Evolutionary conservation across 805 yeast species (phyloP), one percentile per base, ranked within the genome.

Genomic region (Debaryomyces castellii): DNA sequence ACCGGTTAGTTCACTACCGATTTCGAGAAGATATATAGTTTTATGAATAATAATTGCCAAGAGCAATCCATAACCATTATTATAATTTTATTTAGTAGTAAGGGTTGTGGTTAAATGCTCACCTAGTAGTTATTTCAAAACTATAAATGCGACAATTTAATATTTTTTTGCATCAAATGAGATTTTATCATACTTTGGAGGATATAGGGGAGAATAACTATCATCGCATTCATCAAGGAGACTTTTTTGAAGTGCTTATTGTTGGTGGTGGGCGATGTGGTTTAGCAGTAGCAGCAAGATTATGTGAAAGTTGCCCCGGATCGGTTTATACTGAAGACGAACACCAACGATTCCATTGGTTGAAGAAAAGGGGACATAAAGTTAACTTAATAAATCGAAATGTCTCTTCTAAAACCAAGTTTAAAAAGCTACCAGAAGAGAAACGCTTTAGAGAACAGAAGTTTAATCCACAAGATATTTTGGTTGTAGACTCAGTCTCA

Each of bases 251-350:
- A 41, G 68, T 65, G 0, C 57, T 73, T 6, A 59, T 74, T n/a
- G 60, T 74, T 18, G 79, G 79, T 8, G 77, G 76, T 3, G 78
- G 79, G 1, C 71, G 78, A 1, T 71, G 76, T 54, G 74, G 74
- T 1, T 55, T 74, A 4, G 76, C 78, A 0, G 59, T 59, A 6
- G 60, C 74, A 7, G 64, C 78, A 5, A 53, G 78, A 41, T 58
- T 74, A 30, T 69, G 76, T 48, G 78, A 74, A 52, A 56, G 55
- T 16, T 62, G 63, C 21, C 77, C 78, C 1, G 72, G 72, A 2
- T 66, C 77, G 3, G 60, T 73, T 9, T 74, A 58, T 53, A 67
- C 76, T n/a, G 77, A 74, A 40, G 75, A 66, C 27, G 78, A 73
- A 41, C 78, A 73, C 49, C 77, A 71, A 51, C 50, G 78, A 37